These are phyloP conservation scores for Yamadazyma sp. DNA, from an alignment of 1,139 yeast genomes.

Conservation along the genomic window DNA sequence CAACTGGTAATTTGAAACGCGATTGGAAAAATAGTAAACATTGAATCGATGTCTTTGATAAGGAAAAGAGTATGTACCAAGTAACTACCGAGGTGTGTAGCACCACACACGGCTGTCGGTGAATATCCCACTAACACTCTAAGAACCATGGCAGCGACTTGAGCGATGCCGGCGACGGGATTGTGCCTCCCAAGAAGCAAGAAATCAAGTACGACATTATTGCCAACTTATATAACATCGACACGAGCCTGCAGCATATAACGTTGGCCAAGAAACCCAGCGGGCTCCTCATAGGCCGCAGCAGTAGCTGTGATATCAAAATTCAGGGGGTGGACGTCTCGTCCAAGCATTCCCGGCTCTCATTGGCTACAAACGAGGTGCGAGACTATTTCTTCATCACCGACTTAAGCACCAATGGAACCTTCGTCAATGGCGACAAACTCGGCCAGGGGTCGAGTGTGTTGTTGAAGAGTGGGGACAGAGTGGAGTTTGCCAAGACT, in stretches of 20 bases:
- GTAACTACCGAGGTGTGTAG: too few species aligned
- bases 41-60: slow-evolving; percentile 33
- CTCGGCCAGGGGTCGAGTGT: slow-evolving; percentile 50
- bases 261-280: slow-evolving; percentile 33
- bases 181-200: slow-evolving; percentile 18
- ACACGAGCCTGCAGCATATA: slow-evolving; percentile 32
- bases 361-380: slow-evolving; percentile 31
- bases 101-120: not conserved
- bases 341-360: slow-evolving; percentile 60
- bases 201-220: slow-evolving; percentile 21
- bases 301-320: slow-evolving; percentile 60
- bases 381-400: slow-evolving; percentile 49
- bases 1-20: too few species aligned
- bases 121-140: not conserved
- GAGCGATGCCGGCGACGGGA: slow-evolving; percentile 6
- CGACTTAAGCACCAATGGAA: slow-evolving; percentile 69
- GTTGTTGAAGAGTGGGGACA: slow-evolving; percentile 63
- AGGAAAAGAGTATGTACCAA: slow-evolving; percentile 43
- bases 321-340: slow-evolving; percentile 63
- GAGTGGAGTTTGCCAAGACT: slow-evolving; percentile 58
- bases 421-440: slow-evolving; percentile 58
- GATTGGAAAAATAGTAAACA: slow-evolving; percentile 1
- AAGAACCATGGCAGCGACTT: slow-evolving; percentile 3
- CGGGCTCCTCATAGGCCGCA: slow-evolving; percentile 54
- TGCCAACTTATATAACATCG: slow-evolving; percentile 36